Evolutionary conservation across 2,329 filamentous ascomycete genomes (phyloP).

Genomic region (Pseudonectria foliicola): DNA sequence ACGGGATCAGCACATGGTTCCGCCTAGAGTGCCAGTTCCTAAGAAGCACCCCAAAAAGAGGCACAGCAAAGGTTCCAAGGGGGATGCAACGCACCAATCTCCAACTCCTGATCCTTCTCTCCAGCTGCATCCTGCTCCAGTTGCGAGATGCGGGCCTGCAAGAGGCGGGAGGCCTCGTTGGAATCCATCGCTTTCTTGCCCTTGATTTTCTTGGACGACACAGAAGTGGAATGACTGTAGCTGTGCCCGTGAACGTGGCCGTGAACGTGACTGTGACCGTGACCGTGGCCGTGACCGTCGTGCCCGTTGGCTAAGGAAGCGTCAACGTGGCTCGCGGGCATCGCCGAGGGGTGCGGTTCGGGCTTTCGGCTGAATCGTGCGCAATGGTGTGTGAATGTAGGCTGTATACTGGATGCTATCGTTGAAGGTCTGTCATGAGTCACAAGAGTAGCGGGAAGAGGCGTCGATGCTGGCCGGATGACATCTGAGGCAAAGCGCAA

Average conservation of each 20-base stretch:
- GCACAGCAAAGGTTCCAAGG: constrained; percentile 1
- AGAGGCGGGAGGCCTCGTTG: constrained; percentile 82
- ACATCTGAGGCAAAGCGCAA: too few relatives aligned
- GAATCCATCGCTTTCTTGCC: constrained; percentile 79
- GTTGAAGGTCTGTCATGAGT: too few relatives aligned
- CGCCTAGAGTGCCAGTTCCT: constrained; percentile 2
- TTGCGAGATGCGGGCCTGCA: constrained; percentile 91
- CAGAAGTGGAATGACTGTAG: constrained; percentile 27
- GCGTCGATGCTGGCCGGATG: too few relatives aligned
- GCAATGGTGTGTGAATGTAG: too few relatives aligned
- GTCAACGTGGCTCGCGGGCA: constrained; percentile 36
- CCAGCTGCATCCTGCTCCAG: constrained; percentile 88
- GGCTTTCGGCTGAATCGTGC: too few relatives aligned
- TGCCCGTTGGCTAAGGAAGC: constrained; percentile 36
- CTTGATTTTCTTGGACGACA: constrained; percentile 68
- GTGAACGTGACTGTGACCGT: constrained; percentile 11
- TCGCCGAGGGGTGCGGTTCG: constrained; percentile 20
- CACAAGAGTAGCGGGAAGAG: too few relatives aligned
- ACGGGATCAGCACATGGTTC: constrained; percentile 19
- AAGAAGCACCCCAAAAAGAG: constrained; percentile 6
- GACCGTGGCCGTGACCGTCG: constrained; percentile 28
- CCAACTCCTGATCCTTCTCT: constrained; percentile 90
- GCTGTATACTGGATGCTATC: too few relatives aligned
- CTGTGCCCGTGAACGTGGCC: constrained; percentile 11
- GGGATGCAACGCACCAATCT: constrained; percentile 65